Base-by-base conservation (phyloP, 306 rosid genomes). In the Castanea sativa region DNA sequence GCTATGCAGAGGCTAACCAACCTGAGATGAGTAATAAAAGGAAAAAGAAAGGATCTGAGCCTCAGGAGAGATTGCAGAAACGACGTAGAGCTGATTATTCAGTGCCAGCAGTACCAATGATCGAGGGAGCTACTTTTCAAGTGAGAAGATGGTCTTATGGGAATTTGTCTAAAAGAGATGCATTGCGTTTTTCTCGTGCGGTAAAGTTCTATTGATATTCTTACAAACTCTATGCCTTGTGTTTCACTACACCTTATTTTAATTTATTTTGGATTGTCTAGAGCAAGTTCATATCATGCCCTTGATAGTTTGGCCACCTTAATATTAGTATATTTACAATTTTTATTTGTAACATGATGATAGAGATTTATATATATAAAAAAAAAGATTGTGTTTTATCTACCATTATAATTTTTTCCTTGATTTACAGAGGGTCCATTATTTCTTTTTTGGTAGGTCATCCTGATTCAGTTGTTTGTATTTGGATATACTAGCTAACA, bases 111-210 rank as follows among this genome's bases (percentile, higher is more conserved):
- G 92, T 74, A 35, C 98, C 99, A 69, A 90, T 96, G 94, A 80
- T 96, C 25, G 99, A 87, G 6, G 99, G 99, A 78, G 94, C 99
- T 69, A 82, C 90, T 73, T 87, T 84, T 83, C 99, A 96, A 96
- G 96, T 88, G 82, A 90, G 98, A 81, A 85, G 84, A 80, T 96
- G 99, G 99, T 90, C 99, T 53, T 87, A 85, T 82, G 99, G 99
- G 83, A 96, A 88, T 85, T 88, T 96, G 84, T 85, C 93, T 18
- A 96, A 96, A 84, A 90, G 93, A 83, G 99, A 93, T 20, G 98
- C 97, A 53, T 85, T 82, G 29, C 92, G 97, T 25, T 90, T 96
- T 90, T 89, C 89, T 80, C 99, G 99, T 76, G 89, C 94, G 49
- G 99, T 96, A 91, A 87, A 89, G 73, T 84, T 75, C 60, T 64